Conservation (phyloP, 78 protist genomes). For the Trichosphaerium sp. region DNA sequence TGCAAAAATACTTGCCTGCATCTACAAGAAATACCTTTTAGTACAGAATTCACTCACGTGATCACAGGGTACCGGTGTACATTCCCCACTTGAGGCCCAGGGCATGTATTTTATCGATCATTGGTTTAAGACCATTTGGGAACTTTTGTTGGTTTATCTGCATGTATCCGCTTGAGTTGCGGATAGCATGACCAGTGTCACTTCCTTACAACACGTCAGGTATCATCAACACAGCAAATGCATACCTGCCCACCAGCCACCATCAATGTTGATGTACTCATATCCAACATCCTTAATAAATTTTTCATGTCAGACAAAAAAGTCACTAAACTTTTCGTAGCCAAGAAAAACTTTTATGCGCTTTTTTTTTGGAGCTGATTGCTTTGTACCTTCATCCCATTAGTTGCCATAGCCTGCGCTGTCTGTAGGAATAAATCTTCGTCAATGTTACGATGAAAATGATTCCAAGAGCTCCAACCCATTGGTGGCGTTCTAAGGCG, state of each 20-base stretch:
- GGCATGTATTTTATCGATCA: background rate
- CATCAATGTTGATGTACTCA: background rate
- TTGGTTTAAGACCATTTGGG: background rate
- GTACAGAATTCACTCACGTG: background rate
- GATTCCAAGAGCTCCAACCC: background rate
- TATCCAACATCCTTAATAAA: background rate
- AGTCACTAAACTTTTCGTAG: no score
- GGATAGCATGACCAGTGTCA: background rate
- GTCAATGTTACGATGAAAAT: background rate
- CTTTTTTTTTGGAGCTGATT: no score
- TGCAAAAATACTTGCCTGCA: no score
- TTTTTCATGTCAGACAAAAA: no score
- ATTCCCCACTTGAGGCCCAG: background rate
- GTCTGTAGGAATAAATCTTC: background rate
- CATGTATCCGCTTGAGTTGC: background rate
- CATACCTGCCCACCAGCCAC: slow-evolving; percentile 3
- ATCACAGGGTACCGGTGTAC: slow-evolving; percentile 2
- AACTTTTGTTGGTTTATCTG: background rate
- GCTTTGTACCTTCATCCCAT: slow-evolving; percentile 4
- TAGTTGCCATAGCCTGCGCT: background rate
- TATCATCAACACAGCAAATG: no score
- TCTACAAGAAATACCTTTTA: background rate
- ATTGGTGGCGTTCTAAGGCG: background rate
- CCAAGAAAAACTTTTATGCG: no score
- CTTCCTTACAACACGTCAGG: no score